A percentile compares a stretch with the other conserved stretches of the same genome.
These are phyloP conservation scores for Cornus florida DNA, from an alignment of 148 eudicot genomes.

Conservation along the genomic window DNA sequence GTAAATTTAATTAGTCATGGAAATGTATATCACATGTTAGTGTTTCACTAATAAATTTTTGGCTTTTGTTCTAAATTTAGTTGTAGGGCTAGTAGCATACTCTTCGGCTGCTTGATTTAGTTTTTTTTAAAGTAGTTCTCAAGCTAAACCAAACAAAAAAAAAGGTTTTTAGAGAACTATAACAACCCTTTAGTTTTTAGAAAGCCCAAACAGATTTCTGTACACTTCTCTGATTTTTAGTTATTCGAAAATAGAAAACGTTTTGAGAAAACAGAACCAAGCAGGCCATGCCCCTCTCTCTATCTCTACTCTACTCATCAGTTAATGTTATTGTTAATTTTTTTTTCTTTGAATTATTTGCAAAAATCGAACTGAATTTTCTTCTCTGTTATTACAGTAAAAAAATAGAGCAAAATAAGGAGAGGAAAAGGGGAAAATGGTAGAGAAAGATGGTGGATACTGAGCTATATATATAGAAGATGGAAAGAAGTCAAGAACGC, in stretches of 20 bases:
- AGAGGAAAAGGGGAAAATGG: background rate
- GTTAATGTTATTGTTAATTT: no score
- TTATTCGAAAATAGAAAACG: no score
- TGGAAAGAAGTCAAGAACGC: conserved; percentile 32
- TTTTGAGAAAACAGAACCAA: background rate
- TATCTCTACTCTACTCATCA: no score
- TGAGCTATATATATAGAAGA: background rate
- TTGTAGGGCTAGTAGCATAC: no score
- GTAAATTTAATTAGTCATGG: background rate
- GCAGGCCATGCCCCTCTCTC: background rate
- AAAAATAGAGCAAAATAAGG: background rate
- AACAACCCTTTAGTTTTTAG: no score
- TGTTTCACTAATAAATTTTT: background rate
- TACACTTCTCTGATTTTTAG: no score
- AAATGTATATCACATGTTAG: background rate
- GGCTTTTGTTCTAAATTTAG: no score
- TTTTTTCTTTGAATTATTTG: no score
- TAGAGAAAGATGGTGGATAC: background rate
- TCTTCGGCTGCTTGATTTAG: background rate
- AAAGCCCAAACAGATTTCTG: no score
- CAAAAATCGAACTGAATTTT: no score
- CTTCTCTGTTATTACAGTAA: background rate
- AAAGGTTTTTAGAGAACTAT: no score
- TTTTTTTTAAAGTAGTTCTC: background rate
- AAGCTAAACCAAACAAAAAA: no score